Evolutionary conservation across 768 basidiomycete species (phyloP).

Genomic region (Thelephora ganbajun): DNA sequence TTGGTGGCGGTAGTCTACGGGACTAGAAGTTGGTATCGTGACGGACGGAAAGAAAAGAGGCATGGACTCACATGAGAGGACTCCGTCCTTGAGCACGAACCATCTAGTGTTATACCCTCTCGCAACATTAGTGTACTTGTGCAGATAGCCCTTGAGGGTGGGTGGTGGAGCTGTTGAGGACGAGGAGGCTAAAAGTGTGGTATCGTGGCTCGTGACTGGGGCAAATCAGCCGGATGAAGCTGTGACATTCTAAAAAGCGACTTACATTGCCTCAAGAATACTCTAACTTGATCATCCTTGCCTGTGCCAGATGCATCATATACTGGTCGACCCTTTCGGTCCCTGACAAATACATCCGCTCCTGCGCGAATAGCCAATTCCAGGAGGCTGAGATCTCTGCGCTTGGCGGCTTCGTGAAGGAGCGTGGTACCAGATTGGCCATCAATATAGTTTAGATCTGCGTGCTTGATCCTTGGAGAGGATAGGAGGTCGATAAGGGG

Average conservation of each 20-base stretch:
- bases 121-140: constrained; percentile 89
- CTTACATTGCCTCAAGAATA: constrained; percentile 76
- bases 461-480: constrained; percentile 50
- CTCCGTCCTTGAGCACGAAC: constrained; percentile 82
- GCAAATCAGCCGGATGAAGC: constrained; percentile 3
- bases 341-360: constrained; percentile 79
- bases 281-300: constrained; percentile 70
- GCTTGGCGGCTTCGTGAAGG: constrained; percentile 75
- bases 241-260: constrained; percentile 5
- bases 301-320: constrained; percentile 40
- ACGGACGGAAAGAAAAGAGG: neutral
- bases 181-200: constrained; percentile 39
- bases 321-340: constrained; percentile 54
- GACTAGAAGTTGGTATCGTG: neutral
- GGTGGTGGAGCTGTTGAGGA: constrained; percentile 38
- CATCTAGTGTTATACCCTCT: constrained; percentile 82
- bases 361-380: constrained; percentile 79
- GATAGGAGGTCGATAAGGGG: constrained; percentile 44
- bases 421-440: constrained; percentile 63
- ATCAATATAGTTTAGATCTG: constrained; percentile 75
- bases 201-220: constrained; percentile 69
- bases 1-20: constrained; percentile 66
- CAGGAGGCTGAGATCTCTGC: constrained; percentile 69
- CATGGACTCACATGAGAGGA: constrained; percentile 56
- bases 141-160: constrained; percentile 60